Evolutionary conservation across 2,329 filamentous ascomycete species (phyloP), one percentile per base, ranked within the genome.

Genomic region (Diaporthe capsici): DNA sequence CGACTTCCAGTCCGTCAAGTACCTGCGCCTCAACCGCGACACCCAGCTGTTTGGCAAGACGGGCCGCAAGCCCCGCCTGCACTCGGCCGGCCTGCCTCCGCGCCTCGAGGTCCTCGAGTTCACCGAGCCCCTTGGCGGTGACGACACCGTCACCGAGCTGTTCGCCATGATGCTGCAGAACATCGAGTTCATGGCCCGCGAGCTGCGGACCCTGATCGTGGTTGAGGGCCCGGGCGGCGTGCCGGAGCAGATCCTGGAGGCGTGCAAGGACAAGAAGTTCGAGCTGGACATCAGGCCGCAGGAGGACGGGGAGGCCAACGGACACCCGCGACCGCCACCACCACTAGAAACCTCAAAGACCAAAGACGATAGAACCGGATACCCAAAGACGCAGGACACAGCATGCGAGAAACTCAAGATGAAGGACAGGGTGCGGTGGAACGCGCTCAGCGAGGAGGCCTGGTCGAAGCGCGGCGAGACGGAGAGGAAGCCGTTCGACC

Each of bases 1-100:
- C 9, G 85, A 87, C 10, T 89, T 88, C 49, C 81, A 80, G 5
- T 79, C 79, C 0, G 82, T 88, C 28, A 86, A 82, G 65, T 83
- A 83, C 0, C 80, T 89, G 9, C 83, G 84, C 42, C 63, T 89
- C 37, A 86, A 86, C 76, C 86, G 85, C 84, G 87, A 88, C 78
- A 86, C 86, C 58, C 87, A 89, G 76, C 84, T 89, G 1, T 88
- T 88, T 47, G 87, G 87, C 20, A 83, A 83, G 67, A 82, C 85
- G 0, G 84, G 84, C n/a, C 84, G 83, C 76, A 86, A 85, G 74
- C 86, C 87, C 5, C 82, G 87, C 5, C 77, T 88, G 63, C 83
- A 86, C 73, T 88, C 86, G 0, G 86, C 88, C 22, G 87, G 86
- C 17, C 79, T 89, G 25, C 87, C 87, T 2, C 86, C 86, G 1